These are phyloP conservation scores for Hypoxylon sp. DNA, from an alignment of 2,329 filamentous ascomycete genomes.

Conservation along the genomic window DNA sequence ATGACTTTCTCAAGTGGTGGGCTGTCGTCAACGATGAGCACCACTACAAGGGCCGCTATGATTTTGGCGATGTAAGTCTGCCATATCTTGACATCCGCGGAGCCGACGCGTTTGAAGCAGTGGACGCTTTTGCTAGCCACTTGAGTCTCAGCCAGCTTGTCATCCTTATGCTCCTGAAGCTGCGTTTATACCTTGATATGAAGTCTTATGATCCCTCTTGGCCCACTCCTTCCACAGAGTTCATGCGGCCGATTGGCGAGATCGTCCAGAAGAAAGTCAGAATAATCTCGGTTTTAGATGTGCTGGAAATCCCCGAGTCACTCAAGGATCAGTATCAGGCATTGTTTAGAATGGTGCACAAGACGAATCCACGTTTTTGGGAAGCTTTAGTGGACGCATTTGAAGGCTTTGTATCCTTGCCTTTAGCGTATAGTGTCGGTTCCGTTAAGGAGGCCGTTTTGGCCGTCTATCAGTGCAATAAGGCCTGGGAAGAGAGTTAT, in stretches of 20 bases:
- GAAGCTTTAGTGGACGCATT: conserved; percentile 14
- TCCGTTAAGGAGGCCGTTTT: conserved; percentile 15
- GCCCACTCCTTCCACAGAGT: conserved; percentile 11
- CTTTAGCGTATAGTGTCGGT: conserved; percentile 10
- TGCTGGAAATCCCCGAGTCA: conserved; percentile 15
- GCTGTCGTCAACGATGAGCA: conserved; percentile 43
- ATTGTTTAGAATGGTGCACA: conserved; percentile 10
- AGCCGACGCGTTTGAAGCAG: conserved; percentile 42
- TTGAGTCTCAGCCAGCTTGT: conserved; percentile 33
- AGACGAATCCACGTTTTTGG: conserved; percentile 14
- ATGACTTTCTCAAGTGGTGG: conserved; percentile 67
- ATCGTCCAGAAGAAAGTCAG: conserved; percentile 16
- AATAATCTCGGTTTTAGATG: conserved; percentile 9
- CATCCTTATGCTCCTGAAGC: conserved; percentile 39
- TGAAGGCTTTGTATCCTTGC: conserved; percentile 4
- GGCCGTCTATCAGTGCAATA: conserved; percentile 15
- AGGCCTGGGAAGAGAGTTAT: conserved; percentile 16
- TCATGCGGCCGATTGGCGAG: conserved; percentile 16
- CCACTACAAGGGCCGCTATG: conserved; percentile 15
- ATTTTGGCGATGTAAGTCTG: conserved; percentile 32
- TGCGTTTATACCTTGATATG: conserved; percentile 39
- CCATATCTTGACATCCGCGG: conserved; percentile 43
- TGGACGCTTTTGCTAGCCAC: conserved; percentile 20
- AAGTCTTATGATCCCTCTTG: conserved; percentile 7
- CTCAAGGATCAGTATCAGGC: conserved; percentile 19